Conservation (phyloP, 1,284 basidiomycete genomes). For the Melanopsichium pennsylvanicum region DNA sequence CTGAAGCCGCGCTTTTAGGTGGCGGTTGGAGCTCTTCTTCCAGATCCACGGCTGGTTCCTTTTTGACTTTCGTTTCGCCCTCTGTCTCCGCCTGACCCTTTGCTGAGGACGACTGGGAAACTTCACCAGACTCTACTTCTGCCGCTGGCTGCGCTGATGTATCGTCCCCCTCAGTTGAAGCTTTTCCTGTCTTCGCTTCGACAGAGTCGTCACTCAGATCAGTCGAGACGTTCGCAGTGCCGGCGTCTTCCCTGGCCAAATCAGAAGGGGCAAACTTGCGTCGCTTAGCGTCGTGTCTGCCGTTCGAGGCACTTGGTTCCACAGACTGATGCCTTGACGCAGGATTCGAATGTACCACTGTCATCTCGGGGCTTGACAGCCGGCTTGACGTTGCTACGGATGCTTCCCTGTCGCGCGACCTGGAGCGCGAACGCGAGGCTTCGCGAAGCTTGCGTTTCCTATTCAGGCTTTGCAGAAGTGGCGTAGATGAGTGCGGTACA, state of each 20-base stretch:
- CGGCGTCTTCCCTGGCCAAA: conserved; percentile 10
- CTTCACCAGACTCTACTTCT: background rate
- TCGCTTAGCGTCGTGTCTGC: conserved; percentile 29
- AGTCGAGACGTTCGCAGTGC: conserved; percentile 26
- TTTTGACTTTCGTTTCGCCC: conserved; percentile 26
- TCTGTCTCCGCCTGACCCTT: background rate
- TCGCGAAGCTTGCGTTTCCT: conserved; percentile 45
- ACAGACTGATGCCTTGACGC: conserved; percentile 30
- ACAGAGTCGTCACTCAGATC: conserved; percentile 38
- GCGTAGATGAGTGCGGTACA: conserved; percentile 31
- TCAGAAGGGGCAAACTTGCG: conserved; percentile 19
- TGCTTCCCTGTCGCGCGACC: conserved; percentile 37
- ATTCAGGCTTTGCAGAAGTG: conserved; percentile 35
- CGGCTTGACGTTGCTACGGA: conserved; percentile 49
- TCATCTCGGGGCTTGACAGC: conserved; percentile 48
- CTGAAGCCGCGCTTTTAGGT: conserved; percentile 37
- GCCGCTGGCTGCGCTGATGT: background rate
- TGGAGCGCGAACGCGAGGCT: conserved; percentile 28
- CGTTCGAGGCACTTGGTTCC: conserved; percentile 13
- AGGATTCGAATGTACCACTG: conserved; percentile 31
- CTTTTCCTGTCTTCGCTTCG: conserved; percentile 12
- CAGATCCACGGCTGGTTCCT: conserved; percentile 43
- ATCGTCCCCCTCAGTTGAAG: background rate
- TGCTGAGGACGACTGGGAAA: background rate
- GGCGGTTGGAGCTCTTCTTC: conserved; percentile 32